phyloP scores from a whole-genome alignment of 2,329 filamentous ascomycete genomes.

The Aspergillus jensenii region DNA sequence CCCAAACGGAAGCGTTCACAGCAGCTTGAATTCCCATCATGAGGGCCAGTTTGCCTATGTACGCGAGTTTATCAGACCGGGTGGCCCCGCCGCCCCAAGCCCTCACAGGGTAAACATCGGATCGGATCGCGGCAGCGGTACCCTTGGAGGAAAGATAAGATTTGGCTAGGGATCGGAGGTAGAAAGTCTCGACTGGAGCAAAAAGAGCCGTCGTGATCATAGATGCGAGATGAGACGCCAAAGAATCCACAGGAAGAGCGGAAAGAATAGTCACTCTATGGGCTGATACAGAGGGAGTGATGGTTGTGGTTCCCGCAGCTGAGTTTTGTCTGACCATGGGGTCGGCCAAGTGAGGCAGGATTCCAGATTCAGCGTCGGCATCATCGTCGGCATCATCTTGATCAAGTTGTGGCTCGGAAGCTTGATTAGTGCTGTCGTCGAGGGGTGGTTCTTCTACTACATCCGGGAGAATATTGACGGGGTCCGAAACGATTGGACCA shows the following conservation, averaged over 20 bases:
- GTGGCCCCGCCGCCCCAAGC: slow-evolving; percentile 38
- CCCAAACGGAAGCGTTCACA: slow-evolving; percentile 39
- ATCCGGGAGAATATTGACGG: slow-evolving; percentile 31
- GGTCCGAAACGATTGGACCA: slow-evolving; percentile 10
- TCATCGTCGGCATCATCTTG: background rate
- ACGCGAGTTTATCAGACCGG: slow-evolving; percentile 30
- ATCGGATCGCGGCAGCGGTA: slow-evolving; percentile 20
- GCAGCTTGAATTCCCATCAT: slow-evolving; percentile 39
- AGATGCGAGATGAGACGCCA: slow-evolving; percentile 42
- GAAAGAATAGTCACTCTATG: slow-evolving; percentile 46
- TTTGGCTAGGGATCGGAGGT: slow-evolving; percentile 39
- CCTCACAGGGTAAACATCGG: slow-evolving; percentile 33
- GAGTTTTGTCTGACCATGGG: slow-evolving; percentile 18
- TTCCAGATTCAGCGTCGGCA: slow-evolving; percentile 6
- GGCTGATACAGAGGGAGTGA: slow-evolving; percentile 16
- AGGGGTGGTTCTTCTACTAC: slow-evolving; percentile 30
- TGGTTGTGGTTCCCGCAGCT: background rate
- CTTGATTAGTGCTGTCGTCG: slow-evolving; percentile 19
- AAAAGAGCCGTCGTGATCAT: slow-evolving; percentile 39
- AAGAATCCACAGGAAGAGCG: slow-evolving; percentile 41
- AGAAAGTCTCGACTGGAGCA: slow-evolving; percentile 42
- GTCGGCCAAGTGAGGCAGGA: slow-evolving; percentile 19
- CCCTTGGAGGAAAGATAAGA: slow-evolving; percentile 35
- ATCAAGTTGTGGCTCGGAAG: slow-evolving; percentile 15
- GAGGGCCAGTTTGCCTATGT: slow-evolving; percentile 37